Conservation (phyloP, 2,329 filamentous ascomycete genomes). For the Coniochaeta sp. region DNA sequence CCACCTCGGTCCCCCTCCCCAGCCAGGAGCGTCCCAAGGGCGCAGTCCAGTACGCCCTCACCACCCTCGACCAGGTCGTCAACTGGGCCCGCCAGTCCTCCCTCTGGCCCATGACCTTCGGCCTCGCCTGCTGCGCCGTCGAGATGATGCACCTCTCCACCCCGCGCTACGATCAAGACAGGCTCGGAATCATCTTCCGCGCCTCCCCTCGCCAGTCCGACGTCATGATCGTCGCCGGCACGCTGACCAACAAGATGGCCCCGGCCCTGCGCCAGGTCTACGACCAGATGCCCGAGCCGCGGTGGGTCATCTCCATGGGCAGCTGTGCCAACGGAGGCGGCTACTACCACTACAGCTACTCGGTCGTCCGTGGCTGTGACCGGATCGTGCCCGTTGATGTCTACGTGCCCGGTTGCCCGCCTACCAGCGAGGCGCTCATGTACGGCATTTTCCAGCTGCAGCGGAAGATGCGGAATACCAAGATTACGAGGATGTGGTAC, state of each 20-base stretch:
- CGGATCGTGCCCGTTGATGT: conserved; percentile 61
- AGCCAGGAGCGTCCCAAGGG: conserved; percentile 77
- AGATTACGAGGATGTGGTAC: conserved; percentile 42
- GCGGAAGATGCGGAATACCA: conserved; percentile 55
- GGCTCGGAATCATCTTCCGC: conserved; percentile 61
- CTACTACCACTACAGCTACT: conserved; percentile 69
- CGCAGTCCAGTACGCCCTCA: conserved; percentile 75
- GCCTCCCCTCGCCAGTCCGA: conserved; percentile 63
- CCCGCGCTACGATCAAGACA: conserved; percentile 82
- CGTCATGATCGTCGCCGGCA: conserved; percentile 90
- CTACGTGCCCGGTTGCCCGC: conserved; percentile 58
- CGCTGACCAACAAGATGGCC: conserved; percentile 94
- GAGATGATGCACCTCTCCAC: conserved; percentile 93
- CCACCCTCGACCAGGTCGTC: conserved; percentile 68
- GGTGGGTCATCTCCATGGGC: conserved; percentile 75
- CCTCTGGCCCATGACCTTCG: conserved; percentile 84
- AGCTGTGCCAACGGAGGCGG: conserved; percentile 65
- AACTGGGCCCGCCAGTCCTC: conserved; percentile 83
- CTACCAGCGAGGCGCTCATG: conserved; percentile 37
- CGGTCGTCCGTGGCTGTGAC: conserved; percentile 57
- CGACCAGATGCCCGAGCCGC: conserved; percentile 90
- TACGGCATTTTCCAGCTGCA: conserved; percentile 59
- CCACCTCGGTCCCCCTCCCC: conserved; percentile 68
- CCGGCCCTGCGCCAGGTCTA: conserved; percentile 85
- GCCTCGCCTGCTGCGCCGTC: conserved; percentile 79